Evolutionary conservation across 257 asterid genomes (phyloP), one percentile per base, ranked within the genome.

Genomic region (Euphrasia confusa): DNA sequence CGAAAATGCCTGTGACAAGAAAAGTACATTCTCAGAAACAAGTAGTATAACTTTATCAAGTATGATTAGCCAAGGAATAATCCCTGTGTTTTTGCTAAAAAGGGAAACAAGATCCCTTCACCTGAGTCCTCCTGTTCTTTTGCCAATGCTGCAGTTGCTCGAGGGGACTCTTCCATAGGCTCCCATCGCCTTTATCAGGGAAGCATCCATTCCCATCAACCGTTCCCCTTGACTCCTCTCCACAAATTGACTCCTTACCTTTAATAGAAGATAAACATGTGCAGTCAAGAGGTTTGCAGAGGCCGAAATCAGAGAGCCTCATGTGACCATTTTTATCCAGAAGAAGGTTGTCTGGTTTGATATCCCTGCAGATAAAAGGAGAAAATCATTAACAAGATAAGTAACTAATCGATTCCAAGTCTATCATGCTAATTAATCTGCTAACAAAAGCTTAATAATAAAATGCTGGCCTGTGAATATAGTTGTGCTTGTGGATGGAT

Each of bases 261-360:
- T 68, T 67, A 9, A 72, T 44, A 14, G 75, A 13, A 30, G 72
- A 57, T 30, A 76, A 72, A 71, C 61, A 64, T 44, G 71, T 39
- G 61, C 76, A 77, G 61, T 77, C 78, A 14, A 77, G 79, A 18
- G 82, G 79, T 76, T 84, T 84, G 81, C 93, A 82, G 17, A 84
- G 87, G 33, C 93, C 89, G 48, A 84, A 84, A 65, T 84, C 93
- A 58, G 93, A 82, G 27, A 84, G 83, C 70, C 57, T 82, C 79
- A 82, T 72, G 69, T 84, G 86, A 54, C 93, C 93, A 37, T 80
- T 72, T 75, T 63, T 80, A 72, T 84, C 93, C 71, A 84, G 56
- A 9, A 84, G 79, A 63, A 84, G 84, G 65, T 84, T 84, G 72
- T 84, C 93, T 30, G 93, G 93, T 67, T 84, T 84, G 64, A 84